Conservation (phyloP, 2,329 filamentous ascomycete species). For the Colletotrichum tamarilloi region DNA sequence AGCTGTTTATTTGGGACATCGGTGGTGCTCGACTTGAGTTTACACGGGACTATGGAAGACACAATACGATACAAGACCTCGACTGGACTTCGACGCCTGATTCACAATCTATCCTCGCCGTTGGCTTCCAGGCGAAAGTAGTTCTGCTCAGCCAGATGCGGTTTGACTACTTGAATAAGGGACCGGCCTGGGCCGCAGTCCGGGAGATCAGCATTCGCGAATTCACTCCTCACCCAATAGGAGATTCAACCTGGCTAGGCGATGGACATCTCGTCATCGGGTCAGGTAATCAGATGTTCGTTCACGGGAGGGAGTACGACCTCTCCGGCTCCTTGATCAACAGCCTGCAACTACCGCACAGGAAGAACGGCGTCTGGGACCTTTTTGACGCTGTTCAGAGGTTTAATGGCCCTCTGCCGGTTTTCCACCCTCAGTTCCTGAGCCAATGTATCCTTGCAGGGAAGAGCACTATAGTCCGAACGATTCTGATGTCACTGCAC, state of each 20-base stretch:
- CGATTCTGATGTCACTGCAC: constrained; percentile 77
- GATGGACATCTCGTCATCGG: constrained; percentile 89
- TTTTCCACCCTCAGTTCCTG: constrained; percentile 93
- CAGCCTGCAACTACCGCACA: constrained; percentile 58
- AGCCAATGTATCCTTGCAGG: constrained; percentile 88
- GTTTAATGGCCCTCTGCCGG: constrained; percentile 86
- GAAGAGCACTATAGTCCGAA: constrained; percentile 77
- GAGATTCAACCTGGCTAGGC: constrained; percentile 91
- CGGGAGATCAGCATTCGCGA: constrained; percentile 84
- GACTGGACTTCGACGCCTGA: constrained; percentile 96
- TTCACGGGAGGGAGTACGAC: constrained; percentile 82
- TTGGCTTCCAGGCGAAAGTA: constrained; percentile 91
- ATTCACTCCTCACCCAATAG: constrained; percentile 88
- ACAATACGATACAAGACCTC: constrained; percentile 84
- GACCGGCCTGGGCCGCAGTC: constrained; percentile 89
- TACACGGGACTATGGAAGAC: constrained; percentile 76
- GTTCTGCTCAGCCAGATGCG: constrained; percentile 87
- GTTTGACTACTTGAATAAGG: constrained; percentile 90
- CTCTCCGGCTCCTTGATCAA: constrained; percentile 69
- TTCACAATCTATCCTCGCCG: constrained; percentile 86
- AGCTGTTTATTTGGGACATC: constrained; percentile 92
- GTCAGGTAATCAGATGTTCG: constrained; percentile 89
- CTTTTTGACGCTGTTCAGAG: constrained; percentile 85
- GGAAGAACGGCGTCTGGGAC: constrained; percentile 67
- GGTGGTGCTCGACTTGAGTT: constrained; percentile 85